phyloP scores from a whole-genome alignment of 169 alveolate genomes.

The Cryptosporidium muris region DNA sequence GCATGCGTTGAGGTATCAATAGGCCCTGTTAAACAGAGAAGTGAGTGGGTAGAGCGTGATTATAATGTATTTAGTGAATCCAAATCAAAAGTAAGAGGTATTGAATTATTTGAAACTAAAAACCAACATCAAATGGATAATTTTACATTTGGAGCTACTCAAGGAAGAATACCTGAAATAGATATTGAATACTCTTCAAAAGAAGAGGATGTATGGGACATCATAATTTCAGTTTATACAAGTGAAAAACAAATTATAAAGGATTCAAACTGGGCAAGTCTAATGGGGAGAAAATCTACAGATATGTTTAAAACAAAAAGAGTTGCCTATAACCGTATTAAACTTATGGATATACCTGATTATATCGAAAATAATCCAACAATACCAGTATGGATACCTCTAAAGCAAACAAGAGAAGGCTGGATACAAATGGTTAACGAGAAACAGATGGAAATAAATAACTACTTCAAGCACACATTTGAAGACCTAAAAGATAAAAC shows the following conservation, averaged over 20 bases:
- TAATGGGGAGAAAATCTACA: slow-evolving; percentile 3
- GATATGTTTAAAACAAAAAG: slow-evolving; percentile 45
- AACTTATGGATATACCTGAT: slow-evolving; percentile 79
- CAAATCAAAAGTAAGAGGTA: slow-evolving; percentile 14
- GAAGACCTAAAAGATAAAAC: not conserved
- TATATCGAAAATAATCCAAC: slow-evolving; percentile 80
- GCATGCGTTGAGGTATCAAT: slow-evolving; percentile 82
- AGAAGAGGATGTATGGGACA: slow-evolving; percentile 62
- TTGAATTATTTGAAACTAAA: slow-evolving; percentile 25
- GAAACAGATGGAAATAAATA: slow-evolving; percentile 46
- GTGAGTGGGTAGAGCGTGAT: slow-evolving; percentile 78
- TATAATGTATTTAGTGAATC: slow-evolving; percentile 8
- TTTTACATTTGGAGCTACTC: slow-evolving; percentile 15
- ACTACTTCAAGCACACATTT: not conserved
- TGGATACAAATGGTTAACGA: slow-evolving; percentile 76
- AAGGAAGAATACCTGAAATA: slow-evolving; percentile 66
- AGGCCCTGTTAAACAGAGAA: slow-evolving; percentile 83
- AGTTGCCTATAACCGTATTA: slow-evolving; percentile 77
- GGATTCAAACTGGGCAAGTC: slow-evolving; percentile 1
- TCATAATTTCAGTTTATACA: slow-evolving; percentile 62
- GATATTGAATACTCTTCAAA: slow-evolving; percentile 60
- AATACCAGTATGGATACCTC: slow-evolving; percentile 85
- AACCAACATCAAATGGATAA: slow-evolving; percentile 11
- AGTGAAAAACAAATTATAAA: slow-evolving; percentile 10
- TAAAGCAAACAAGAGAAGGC: slow-evolving; percentile 78